Evolutionary conservation across 78 protist species (phyloP).

Genomic region (Pelomyxa schiedti): DNA sequence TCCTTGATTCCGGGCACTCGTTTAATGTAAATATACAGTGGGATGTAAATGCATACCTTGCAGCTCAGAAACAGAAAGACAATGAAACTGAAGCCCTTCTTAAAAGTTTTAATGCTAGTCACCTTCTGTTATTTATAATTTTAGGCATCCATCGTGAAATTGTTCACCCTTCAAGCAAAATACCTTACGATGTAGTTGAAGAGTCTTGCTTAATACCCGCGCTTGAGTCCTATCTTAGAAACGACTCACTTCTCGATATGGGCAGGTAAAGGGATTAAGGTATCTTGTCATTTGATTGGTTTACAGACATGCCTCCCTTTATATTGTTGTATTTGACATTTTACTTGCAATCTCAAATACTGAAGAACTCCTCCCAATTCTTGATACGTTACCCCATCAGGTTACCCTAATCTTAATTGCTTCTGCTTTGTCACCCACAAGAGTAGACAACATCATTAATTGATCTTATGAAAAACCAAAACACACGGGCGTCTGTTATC

Average conservation of each 20-base stretch:
- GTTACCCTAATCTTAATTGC: background rate
- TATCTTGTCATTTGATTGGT: too few relatives aligned
- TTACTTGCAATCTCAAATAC: background rate
- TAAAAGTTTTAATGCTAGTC: too few relatives aligned
- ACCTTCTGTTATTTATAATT: too few relatives aligned
- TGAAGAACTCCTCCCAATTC: constrained; percentile 14
- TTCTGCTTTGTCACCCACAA: background rate
- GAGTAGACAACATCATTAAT: constrained; percentile 4
- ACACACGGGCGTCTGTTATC: background rate
- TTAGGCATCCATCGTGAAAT: constrained; percentile 12
- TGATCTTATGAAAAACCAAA: background rate
- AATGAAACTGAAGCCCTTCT: constrained; percentile 14
- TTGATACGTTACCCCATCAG: constrained; percentile 16
- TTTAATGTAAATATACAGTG: too few relatives aligned
- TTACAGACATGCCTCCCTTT: constrained; percentile 37
- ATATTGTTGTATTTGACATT: constrained; percentile 9
- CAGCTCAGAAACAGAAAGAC: constrained; percentile 34
- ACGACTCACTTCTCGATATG: constrained; percentile 31
- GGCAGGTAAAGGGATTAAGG: too few relatives aligned
- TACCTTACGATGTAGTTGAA: constrained; percentile 24
- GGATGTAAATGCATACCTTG: constrained; percentile 32
- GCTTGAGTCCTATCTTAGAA: constrained; percentile 32
- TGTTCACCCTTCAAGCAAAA: background rate
- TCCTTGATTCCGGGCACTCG: background rate
- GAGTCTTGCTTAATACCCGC: constrained; percentile 38